Conservation (phyloP, 176 grass and related monocot species). For the Musa acuminata region DNA sequence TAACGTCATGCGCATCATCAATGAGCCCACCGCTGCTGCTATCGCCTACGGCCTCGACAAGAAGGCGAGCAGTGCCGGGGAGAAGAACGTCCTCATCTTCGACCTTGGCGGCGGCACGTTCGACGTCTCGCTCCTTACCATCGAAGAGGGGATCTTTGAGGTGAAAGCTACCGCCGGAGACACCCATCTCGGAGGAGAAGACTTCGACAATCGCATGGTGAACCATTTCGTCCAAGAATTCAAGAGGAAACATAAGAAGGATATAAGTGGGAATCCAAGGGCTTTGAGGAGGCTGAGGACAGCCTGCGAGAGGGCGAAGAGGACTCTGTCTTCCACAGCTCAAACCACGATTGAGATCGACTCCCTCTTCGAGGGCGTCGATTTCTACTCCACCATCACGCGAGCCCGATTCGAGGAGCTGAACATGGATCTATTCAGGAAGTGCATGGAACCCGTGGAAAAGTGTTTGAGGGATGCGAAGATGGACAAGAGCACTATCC, state of each 20-base stretch:
- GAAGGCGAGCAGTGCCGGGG: slow-evolving; percentile 73
- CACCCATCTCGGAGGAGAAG: slow-evolving; percentile 78
- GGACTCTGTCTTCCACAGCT: slow-evolving; percentile 77
- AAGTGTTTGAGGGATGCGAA: slow-evolving; percentile 92
- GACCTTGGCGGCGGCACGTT: slow-evolving; percentile 87
- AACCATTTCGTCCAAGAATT: slow-evolving; percentile 96
- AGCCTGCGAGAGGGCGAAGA: slow-evolving; percentile 79
- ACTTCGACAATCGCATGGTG: slow-evolving; percentile 91
- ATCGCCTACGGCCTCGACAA: slow-evolving; percentile 89
- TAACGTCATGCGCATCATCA: slow-evolving; percentile 89
- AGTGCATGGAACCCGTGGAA: slow-evolving; percentile 88
- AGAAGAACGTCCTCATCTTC: slow-evolving; percentile 98
- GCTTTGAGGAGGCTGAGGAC: slow-evolving; percentile 59
- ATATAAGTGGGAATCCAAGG: slow-evolving; percentile 76
- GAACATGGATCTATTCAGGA: slow-evolving; percentile 95
- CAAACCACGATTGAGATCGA: slow-evolving; percentile 96
- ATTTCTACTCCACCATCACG: slow-evolving; percentile 95
- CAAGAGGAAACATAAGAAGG: slow-evolving; percentile 93
- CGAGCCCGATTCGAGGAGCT: slow-evolving; percentile 81
- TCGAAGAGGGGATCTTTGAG: slow-evolving; percentile 98
- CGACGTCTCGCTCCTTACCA: slow-evolving; percentile 82
- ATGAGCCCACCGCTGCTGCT: slow-evolving; percentile 77
- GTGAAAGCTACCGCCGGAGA: slow-evolving; percentile 88
- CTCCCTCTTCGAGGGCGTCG: slow-evolving; percentile 76
- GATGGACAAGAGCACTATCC: slow-evolving; percentile 84